Evolutionary conservation across 192 early-diverging fungal genomes (phyloP).

Genomic region (Coemansia sp.): DNA sequence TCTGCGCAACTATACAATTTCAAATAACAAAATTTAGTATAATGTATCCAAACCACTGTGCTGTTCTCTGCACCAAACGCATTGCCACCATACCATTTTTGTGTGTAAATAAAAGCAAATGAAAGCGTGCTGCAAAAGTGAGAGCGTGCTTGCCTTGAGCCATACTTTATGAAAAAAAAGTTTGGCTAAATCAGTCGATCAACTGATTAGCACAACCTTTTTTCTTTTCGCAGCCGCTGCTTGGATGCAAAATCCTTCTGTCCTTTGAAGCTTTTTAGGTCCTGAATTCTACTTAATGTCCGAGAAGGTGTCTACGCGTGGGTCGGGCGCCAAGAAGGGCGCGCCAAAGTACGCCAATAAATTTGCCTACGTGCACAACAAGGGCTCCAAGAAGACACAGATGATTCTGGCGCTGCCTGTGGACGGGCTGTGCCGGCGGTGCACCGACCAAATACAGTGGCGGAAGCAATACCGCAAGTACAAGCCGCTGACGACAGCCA

Average conservation of each 20-base stretch:
- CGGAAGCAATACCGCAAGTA: slow-evolving; percentile 95
- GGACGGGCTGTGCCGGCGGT: slow-evolving; percentile 73
- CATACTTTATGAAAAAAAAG: not conserved
- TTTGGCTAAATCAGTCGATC: not conserved
- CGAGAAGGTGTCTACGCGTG: slow-evolving; percentile 39
- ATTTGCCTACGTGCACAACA: slow-evolving; percentile 83
- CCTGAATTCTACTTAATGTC: slow-evolving; percentile 12
- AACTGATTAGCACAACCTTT: not conserved
- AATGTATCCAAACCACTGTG: not conserved
- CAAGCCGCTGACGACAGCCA: slow-evolving; percentile 88
- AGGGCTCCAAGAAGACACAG: slow-evolving; percentile 74
- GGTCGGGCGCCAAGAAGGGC: slow-evolving; percentile 61
- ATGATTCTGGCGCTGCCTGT: slow-evolving; percentile 76
- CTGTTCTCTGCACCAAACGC: not conserved
- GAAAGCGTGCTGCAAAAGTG: not conserved
- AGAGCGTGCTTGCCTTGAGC: too few species aligned
- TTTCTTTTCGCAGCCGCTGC: not conserved
- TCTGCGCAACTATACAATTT: slow-evolving; percentile 59
- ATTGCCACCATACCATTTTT: not conserved
- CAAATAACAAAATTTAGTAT: not conserved
- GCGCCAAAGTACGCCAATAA: slow-evolving; percentile 88
- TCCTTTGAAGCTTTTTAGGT: not conserved
- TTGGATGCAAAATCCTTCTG: not conserved
- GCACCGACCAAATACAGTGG: slow-evolving; percentile 74
- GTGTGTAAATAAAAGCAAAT: not conserved